Evolutionary conservation across 768 basidiomycete species (phyloP).

Genomic region (Pisolithus sp.): DNA sequence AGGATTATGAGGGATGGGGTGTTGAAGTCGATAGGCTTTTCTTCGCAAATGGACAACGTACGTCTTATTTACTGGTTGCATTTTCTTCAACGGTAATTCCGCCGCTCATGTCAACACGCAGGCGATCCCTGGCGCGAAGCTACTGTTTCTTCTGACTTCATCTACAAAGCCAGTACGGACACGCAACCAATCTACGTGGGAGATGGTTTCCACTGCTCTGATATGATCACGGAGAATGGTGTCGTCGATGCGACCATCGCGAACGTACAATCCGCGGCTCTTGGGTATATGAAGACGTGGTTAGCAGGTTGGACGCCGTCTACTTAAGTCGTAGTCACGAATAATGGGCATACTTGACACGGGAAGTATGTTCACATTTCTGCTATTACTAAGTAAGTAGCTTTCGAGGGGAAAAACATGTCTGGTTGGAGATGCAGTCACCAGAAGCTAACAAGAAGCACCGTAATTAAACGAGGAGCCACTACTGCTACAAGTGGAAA

Average conservation of each 20-base stretch:
- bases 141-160: constrained; percentile 54
- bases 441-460: too few relatives aligned
- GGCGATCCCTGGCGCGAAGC: constrained; percentile 72
- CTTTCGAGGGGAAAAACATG: too few relatives aligned
- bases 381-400: too few relatives aligned
- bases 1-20: constrained; percentile 56
- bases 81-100: background rate
- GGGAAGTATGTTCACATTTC: too few relatives aligned
- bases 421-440: too few relatives aligned
- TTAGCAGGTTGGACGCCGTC: constrained; percentile 23
- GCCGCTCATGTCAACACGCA: constrained; percentile 15
- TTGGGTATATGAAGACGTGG: constrained; percentile 53
- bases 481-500: too few relatives aligned
- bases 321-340: too few relatives aligned
- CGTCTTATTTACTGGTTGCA: constrained; percentile 13
- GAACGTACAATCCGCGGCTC: constrained; percentile 47
- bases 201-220: constrained; percentile 66
- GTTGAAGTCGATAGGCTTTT: constrained; percentile 52
- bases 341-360: too few relatives aligned
- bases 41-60: constrained; percentile 65
- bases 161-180: constrained; percentile 40
- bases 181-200: constrained; percentile 51
- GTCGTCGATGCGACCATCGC: constrained; percentile 43
- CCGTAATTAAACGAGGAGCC: too few relatives aligned
- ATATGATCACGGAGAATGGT: constrained; percentile 39